Evolutionary conservation across 164 flowering plant species (phyloP).

Genomic region (Echeveria elegans): DNA sequence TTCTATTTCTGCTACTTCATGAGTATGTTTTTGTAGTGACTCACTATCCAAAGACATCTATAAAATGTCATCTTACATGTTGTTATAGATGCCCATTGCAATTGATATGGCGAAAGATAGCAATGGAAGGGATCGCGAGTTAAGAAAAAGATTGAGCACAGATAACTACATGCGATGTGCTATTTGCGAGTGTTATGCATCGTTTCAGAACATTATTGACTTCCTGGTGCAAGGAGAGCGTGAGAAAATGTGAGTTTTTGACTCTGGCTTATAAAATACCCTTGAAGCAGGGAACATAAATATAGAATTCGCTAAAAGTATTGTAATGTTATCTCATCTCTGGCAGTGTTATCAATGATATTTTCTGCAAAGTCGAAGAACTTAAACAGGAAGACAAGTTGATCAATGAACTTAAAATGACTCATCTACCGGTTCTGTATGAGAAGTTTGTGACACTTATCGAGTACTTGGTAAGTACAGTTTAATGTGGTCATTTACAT

Average conservation of each 20-base stretch:
- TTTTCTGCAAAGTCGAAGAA: constrained; percentile 57
- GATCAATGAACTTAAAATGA: constrained; percentile 49
- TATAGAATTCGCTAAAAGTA: neutral
- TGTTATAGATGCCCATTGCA: constrained; percentile 72
- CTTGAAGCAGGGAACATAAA: neutral
- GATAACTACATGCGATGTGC: constrained; percentile 74
- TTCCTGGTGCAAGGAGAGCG: constrained; percentile 41
- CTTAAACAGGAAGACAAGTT: constrained; percentile 33
- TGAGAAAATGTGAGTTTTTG: constrained; percentile 43
- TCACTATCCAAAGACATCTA: neutral
- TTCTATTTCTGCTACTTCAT: neutral
- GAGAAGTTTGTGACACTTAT: constrained; percentile 55
- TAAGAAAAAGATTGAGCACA: constrained; percentile 45
- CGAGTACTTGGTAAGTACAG: constrained; percentile 42
- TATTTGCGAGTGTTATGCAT: constrained; percentile 70
- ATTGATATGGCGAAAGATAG: constrained; percentile 95
- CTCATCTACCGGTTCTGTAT: constrained; percentile 65
- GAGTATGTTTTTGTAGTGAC: neutral
- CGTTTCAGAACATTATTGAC: constrained; percentile 49
- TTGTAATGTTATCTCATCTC: constrained; percentile 3
- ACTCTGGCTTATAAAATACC: neutral
- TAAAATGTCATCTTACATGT: neutral
- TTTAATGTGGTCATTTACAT: neutral
- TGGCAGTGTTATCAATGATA: constrained; percentile 51
- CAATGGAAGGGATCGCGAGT: constrained; percentile 63